phyloP scores from a whole-genome alignment of 2,329 filamentous ascomycete genomes.

The Trichoderma citrinoviride region DNA sequence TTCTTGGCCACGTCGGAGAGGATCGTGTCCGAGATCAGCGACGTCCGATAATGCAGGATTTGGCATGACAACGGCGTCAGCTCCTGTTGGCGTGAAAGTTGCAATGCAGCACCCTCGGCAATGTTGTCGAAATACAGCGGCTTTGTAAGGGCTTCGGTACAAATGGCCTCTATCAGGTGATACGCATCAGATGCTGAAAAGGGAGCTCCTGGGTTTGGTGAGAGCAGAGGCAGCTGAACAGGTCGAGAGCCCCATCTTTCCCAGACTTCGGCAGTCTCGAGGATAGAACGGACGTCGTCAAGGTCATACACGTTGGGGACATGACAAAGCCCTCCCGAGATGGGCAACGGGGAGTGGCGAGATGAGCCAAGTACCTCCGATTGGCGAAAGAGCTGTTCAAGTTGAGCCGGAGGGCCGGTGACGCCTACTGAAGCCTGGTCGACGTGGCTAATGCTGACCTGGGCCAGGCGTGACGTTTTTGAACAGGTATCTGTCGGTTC shows the following conservation, averaged over 20 bases:
- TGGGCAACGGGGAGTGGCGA: slow-evolving; percentile 32
- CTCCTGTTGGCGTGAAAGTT: neutral
- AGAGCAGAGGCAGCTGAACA: neutral
- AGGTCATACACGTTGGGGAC: slow-evolving; percentile 40
- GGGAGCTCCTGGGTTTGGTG: neutral
- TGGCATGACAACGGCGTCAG: neutral
- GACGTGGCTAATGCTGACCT: slow-evolving; percentile 42
- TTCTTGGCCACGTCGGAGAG: neutral
- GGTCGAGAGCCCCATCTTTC: neutral
- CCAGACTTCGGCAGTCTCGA: neutral
- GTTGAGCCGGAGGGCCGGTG: slow-evolving; percentile 36
- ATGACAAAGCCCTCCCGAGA: slow-evolving; percentile 41
- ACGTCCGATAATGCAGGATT: neutral
- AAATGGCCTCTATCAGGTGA: neutral
- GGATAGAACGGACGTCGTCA: neutral
- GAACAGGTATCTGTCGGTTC: neutral
- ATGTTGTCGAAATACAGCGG: neutral
- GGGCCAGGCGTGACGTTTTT: neutral
- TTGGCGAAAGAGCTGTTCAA: slow-evolving; percentile 32
- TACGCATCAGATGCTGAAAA: neutral
- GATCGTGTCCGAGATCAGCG: neutral
- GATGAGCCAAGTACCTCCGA: slow-evolving; percentile 20
- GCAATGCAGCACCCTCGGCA: neutral
- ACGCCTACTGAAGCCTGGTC: slow-evolving; percentile 36
- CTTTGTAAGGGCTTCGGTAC: neutral